A percentile compares a stretch with the other conserved stretches of the same genome.
Evolutionary conservation across 192 early-diverging fungal genomes (phyloP).

Genomic region (Coemansia sp.): DNA sequence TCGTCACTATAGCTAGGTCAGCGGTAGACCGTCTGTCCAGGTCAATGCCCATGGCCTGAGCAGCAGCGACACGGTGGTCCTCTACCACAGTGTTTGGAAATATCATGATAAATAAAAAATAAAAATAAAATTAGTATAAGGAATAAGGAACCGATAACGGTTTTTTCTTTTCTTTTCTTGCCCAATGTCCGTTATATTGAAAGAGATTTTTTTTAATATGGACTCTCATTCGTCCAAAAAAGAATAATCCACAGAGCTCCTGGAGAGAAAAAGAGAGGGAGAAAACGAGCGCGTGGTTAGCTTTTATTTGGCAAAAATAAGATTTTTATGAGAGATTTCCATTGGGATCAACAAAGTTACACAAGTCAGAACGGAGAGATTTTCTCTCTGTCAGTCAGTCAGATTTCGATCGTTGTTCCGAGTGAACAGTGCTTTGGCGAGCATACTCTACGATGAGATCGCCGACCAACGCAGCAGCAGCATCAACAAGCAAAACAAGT

Average conservation of each 20-base stretch:
- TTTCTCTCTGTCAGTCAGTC: not conserved
- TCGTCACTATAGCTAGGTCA: slow-evolving; percentile 22
- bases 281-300: not conserved
- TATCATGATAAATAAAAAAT: slow-evolving; percentile 12
- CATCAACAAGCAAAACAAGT: slow-evolving; percentile 30
- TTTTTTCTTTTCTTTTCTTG: not conserved
- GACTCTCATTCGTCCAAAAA: not conserved
- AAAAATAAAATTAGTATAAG: not conserved
- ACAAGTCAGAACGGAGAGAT: not conserved
- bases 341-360: not conserved
- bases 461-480: slow-evolving; percentile 25
- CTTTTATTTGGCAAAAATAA: not conserved
- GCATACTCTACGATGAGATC: slow-evolving; percentile 41
- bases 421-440: slow-evolving; percentile 30
- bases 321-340: not conserved
- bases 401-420: not conserved
- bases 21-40: slow-evolving; percentile 32
- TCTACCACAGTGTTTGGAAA: slow-evolving; percentile 28
- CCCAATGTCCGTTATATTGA: no score
- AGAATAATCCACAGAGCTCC: not conserved
- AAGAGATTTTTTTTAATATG: not conserved
- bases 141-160: not conserved
- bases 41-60: not conserved
- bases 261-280: no score
- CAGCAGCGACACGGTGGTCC: slow-evolving; percentile 23